Percentiles rank a stretch among this genome's conserved stretches.
Conservation (phyloP, 345 rosid genomes). For the Salix udensis region DNA sequence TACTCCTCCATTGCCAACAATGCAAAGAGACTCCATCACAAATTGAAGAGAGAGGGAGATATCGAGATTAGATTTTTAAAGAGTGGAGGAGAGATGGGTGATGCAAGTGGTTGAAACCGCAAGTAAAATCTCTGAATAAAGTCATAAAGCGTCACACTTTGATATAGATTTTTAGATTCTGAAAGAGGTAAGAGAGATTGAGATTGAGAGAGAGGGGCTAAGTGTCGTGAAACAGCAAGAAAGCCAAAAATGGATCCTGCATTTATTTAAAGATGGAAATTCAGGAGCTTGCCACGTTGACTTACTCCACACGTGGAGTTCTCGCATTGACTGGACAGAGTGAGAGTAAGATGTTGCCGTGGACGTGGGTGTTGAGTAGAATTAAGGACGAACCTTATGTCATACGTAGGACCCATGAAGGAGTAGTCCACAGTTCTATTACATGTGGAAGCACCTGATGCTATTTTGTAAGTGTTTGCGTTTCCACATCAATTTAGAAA, state of each 20-base stretch:
- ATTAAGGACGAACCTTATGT: too few relatives aligned
- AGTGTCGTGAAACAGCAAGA: conserved; percentile 15
- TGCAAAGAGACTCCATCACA: conserved; percentile 44
- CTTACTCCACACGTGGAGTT: too few relatives aligned
- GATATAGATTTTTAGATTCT: not conserved
- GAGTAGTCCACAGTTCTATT: too few relatives aligned
- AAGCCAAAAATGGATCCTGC: conserved; percentile 15
- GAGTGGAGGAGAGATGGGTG: conserved; percentile 10
- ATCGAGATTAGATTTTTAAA: too few relatives aligned
- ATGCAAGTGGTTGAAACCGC: conserved; percentile 4
- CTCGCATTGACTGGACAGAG: too few relatives aligned
- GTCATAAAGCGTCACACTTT: not conserved
- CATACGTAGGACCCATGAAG: too few relatives aligned
- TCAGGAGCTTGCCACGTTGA: not conserved
- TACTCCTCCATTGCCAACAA: conserved; percentile 11
- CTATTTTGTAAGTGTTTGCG: too few relatives aligned
- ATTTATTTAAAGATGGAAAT: too few relatives aligned
- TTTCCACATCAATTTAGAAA: too few relatives aligned
- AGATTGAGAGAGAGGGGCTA: not conserved
- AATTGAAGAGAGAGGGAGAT: not conserved
- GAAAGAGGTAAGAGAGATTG: not conserved
- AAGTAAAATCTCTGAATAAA: not conserved
- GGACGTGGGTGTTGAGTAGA: too few relatives aligned
- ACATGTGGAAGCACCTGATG: too few relatives aligned
- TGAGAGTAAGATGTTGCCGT: too few relatives aligned